These are phyloP conservation scores for Neofusicoccum sp. DNA, from an alignment of 2,329 filamentous ascomycete species.

Conservation along the genomic window DNA sequence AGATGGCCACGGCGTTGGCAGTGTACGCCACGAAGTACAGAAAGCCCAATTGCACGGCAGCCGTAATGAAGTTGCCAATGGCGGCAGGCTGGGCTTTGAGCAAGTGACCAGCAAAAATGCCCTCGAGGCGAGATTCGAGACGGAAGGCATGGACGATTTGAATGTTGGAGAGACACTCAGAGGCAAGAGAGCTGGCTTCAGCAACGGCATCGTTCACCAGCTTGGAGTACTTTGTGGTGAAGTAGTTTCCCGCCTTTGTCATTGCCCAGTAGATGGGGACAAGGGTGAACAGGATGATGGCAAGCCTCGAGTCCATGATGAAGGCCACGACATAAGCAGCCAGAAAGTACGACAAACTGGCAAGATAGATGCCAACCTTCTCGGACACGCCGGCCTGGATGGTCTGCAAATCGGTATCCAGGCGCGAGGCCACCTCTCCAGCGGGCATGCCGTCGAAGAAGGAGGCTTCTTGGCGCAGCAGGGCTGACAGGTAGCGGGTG, in stretches of 20 bases:
- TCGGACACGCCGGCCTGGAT: constrained; percentile 15
- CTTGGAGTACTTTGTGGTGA: constrained; percentile 1
- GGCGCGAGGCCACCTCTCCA: not conserved
- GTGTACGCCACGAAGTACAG: constrained; percentile 7
- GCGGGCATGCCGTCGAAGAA: constrained; percentile 6
- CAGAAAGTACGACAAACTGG: constrained; percentile 9
- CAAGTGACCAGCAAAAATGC: constrained; percentile 4
- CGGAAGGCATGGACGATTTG: constrained; percentile 10
- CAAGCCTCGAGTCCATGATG: not conserved
- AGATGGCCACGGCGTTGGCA: constrained; percentile 9
- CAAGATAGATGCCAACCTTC: constrained; percentile 10
- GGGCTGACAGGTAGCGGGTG: not conserved
- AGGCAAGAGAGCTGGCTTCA: constrained; percentile 8
- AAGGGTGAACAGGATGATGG: constrained; percentile 46
- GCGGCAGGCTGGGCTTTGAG: constrained; percentile 4
- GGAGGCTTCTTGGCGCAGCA: constrained; percentile 1
- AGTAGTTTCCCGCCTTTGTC: constrained; percentile 32
- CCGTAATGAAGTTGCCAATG: constrained; percentile 5
- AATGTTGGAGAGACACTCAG: constrained; percentile 5
- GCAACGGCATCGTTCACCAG: not conserved
- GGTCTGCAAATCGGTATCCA: constrained; percentile 5
- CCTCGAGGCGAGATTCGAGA: not conserved
- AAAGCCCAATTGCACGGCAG: not conserved
- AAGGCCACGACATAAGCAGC: constrained; percentile 10
- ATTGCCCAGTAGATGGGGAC: constrained; percentile 64